phyloP scores from a whole-genome alignment of 495 filamentous ascomycete species.

The Staphylotrichum tortipilum region DNA sequence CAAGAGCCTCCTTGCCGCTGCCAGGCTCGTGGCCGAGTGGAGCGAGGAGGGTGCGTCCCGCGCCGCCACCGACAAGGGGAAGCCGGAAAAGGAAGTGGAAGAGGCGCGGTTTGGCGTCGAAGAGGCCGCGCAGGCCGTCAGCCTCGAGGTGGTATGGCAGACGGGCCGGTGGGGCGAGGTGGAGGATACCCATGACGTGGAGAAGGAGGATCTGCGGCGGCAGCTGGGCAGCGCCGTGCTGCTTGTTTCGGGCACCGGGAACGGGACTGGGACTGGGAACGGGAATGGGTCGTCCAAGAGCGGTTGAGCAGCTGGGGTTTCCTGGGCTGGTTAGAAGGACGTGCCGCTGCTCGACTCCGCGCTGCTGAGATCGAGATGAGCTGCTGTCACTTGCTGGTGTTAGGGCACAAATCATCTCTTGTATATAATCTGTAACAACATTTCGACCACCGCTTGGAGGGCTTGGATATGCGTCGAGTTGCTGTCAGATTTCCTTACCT shows the following conservation, averaged over 20 bases:
- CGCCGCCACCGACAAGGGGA: too few relatives aligned
- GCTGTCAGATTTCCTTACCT: too few relatives aligned
- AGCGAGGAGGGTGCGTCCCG: conserved; percentile 58
- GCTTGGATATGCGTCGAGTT: too few relatives aligned
- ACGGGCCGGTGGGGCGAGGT: conserved; percentile 89
- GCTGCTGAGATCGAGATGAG: too few relatives aligned
- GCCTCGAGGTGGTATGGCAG: conserved; percentile 84
- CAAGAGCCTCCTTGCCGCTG: conserved; percentile 76
- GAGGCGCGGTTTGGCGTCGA: conserved; percentile 48
- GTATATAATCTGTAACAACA: too few relatives aligned
- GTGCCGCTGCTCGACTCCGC: too few relatives aligned
- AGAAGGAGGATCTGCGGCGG: conserved; percentile 80
- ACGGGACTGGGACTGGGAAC: conserved; percentile 39
- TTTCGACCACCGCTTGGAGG: too few relatives aligned
- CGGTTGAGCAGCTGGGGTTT: not conserved
- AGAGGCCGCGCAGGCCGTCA: conserved; percentile 68
- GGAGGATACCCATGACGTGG: conserved; percentile 96
- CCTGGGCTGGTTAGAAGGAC: too few relatives aligned
- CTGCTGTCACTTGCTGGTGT: too few relatives aligned
- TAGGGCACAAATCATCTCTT: too few relatives aligned
- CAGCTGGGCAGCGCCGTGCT: conserved; percentile 82
- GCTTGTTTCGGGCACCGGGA: conserved; percentile 54
- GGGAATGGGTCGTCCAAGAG: conserved; percentile 10
- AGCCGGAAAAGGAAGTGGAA: conserved; percentile 13
- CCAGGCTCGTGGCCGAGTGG: conserved; percentile 78